Evolutionary conservation across 2,329 filamentous ascomycete genomes (phyloP).

Genomic region (Orbilia blumenaviensis): DNA sequence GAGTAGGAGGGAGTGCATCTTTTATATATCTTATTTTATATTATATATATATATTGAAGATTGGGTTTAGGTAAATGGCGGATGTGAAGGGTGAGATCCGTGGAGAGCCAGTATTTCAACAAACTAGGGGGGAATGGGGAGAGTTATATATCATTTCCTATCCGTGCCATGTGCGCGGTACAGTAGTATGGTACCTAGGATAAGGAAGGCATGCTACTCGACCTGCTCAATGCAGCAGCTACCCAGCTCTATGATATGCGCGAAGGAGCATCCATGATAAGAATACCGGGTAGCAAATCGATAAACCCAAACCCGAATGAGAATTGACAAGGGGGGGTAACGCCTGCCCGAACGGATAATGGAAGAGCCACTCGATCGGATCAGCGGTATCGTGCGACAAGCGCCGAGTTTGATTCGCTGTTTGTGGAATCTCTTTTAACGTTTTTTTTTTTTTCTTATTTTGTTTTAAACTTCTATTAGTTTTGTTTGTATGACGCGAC

Average conservation of each 20-base stretch:
- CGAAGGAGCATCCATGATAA: background rate
- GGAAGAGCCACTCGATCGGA: background rate
- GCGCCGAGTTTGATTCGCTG: slow-evolving; percentile 20
- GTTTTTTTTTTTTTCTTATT: background rate
- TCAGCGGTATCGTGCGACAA: slow-evolving; percentile 27
- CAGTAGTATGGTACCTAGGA: background rate
- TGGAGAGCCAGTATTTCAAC: background rate
- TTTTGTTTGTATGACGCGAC: background rate
- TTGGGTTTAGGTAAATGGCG: background rate
- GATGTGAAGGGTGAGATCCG: background rate
- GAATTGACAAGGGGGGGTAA: background rate
- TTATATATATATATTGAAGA: too few species aligned
- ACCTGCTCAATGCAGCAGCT: slow-evolving; percentile 31
- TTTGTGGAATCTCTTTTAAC: background rate
- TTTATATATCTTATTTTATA: background rate
- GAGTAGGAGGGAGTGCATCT: slow-evolving; percentile 22
- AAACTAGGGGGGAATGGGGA: background rate
- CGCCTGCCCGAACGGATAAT: slow-evolving; percentile 47
- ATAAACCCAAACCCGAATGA: background rate
- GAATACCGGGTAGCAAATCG: background rate
- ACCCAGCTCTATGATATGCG: too few species aligned
- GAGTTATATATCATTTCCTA: background rate
- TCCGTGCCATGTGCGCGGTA: slow-evolving; percentile 6
- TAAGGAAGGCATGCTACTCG: background rate
- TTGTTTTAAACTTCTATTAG: background rate